A percentile compares a stretch with the other conserved stretches of the same genome.
Evolutionary conservation across 306 rosid genomes (phyloP).

Genomic region (Senna siamea): DNA sequence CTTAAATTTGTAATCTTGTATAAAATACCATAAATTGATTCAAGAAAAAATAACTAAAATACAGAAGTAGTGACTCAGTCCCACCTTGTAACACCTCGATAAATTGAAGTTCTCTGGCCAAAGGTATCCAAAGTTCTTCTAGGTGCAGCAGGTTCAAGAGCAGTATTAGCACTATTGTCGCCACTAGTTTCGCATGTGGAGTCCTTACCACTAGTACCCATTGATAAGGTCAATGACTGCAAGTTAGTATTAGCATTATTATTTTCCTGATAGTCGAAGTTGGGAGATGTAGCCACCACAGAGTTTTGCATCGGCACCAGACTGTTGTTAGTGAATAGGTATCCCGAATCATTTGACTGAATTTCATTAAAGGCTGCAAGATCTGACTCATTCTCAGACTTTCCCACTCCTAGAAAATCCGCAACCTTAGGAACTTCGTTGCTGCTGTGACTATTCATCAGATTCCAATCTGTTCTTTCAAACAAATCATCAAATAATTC

Average conservation of each 20-base stretch:
- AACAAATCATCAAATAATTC: neutral
- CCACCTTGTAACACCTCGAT: conserved; percentile 98
- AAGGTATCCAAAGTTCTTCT: conserved; percentile 87
- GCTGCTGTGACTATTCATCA: conserved; percentile 60
- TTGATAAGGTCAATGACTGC: conserved; percentile 84
- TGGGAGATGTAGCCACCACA: conserved; percentile 47
- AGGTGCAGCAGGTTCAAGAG: conserved; percentile 68
- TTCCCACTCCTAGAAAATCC: conserved; percentile 93
- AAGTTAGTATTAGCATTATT: conserved; percentile 49
- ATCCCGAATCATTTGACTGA: conserved; percentile 65
- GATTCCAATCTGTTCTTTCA: conserved; percentile 73
- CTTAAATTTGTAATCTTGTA: no score
- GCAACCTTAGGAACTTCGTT: conserved; percentile 87
- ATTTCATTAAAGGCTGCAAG: conserved; percentile 65
- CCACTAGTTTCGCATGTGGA: conserved; percentile 73
- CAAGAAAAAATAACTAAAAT: no score
- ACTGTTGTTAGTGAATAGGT: conserved; percentile 58
- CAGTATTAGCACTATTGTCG: conserved; percentile 50
- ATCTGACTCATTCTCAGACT: conserved; percentile 79
- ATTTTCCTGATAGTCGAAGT: conserved; percentile 72
- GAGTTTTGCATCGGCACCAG: conserved; percentile 62
- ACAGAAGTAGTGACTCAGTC: no score
- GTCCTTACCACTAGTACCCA: conserved; percentile 83
- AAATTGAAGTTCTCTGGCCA: conserved; percentile 97
- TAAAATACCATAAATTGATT: no score